Evolutionary conservation across 192 early-diverging fungal genomes (phyloP).

Genomic region (Backusella tarrabulga): DNA sequence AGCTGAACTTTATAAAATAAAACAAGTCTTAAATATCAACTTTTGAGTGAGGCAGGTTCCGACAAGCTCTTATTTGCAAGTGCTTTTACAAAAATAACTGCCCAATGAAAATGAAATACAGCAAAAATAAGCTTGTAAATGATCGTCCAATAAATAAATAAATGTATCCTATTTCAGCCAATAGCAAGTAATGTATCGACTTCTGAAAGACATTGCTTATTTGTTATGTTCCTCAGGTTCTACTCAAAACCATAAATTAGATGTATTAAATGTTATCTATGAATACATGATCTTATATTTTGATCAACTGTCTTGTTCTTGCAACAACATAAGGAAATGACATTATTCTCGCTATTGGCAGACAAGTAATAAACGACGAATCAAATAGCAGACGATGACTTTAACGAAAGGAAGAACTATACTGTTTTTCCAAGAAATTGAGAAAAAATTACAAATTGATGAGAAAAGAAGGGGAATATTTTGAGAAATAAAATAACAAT

Average conservation of each 20-base stretch:
- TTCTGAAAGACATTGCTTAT: neutral
- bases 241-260: neutral
- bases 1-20: neutral
- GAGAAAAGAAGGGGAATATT: too few relatives aligned
- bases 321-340: too few relatives aligned
- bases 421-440: too few relatives aligned
- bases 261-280: neutral
- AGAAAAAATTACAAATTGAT: too few relatives aligned
- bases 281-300: neutral
- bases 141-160: too few relatives aligned
- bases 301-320: neutral
- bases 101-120: neutral
- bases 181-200: neutral
- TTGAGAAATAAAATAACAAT: too few relatives aligned
- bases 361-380: too few relatives aligned
- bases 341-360: too few relatives aligned
- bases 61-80: neutral
- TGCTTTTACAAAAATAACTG: too few relatives aligned
- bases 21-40: conserved; percentile 1
- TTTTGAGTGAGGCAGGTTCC: neutral
- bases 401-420: too few relatives aligned
- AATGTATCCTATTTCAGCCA: neutral
- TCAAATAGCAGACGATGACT: too few relatives aligned
- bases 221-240: neutral
- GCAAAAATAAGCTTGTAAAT: neutral